Conservation (phyloP, 2,329 filamentous ascomycete species). For the Beauveria sp. region DNA sequence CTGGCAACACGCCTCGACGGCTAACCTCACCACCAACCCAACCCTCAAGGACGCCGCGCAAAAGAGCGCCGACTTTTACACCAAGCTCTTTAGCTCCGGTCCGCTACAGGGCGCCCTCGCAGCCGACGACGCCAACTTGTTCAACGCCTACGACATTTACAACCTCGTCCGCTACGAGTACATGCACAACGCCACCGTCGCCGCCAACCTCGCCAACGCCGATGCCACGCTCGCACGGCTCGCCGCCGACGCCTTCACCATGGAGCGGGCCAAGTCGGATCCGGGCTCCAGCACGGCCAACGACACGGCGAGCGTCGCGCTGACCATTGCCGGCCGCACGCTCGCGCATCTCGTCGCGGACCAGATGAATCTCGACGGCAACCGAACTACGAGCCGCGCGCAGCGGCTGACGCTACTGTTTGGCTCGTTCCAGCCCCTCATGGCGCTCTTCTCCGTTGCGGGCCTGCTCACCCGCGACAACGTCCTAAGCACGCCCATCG, state of each 20-base stretch:
- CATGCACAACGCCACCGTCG: constrained; percentile 40
- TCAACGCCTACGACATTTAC: constrained; percentile 46
- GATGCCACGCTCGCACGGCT: constrained; percentile 36
- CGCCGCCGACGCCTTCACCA: constrained; percentile 53
- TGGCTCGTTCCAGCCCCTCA: constrained; percentile 45
- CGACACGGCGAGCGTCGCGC: constrained; percentile 28
- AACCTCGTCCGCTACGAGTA: constrained; percentile 48
- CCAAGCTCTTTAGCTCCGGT: constrained; percentile 28
- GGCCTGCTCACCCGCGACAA: constrained; percentile 42
- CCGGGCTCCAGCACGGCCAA: constrained; percentile 34
- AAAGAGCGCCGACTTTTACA: constrained; percentile 33
- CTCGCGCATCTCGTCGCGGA: constrained; percentile 37
- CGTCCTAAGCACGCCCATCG: constrained; percentile 32
- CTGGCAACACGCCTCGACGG: constrained; percentile 26
- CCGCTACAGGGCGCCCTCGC: constrained; percentile 32
- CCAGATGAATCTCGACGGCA: constrained; percentile 35
- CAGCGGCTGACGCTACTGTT: constrained; percentile 40
- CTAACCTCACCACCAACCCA: constrained; percentile 19
- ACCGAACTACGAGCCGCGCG: constrained; percentile 30
- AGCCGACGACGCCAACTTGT: constrained; percentile 29
- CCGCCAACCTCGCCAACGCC: constrained; percentile 27
- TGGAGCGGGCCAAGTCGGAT: constrained; percentile 47
- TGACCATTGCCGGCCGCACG: constrained; percentile 46
- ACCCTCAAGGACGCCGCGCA: constrained; percentile 19
- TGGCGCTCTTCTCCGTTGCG: constrained; percentile 46